Conservation (phyloP, 2,329 filamentous ascomycete species). For the Fusarium chlamydosporum region DNA sequence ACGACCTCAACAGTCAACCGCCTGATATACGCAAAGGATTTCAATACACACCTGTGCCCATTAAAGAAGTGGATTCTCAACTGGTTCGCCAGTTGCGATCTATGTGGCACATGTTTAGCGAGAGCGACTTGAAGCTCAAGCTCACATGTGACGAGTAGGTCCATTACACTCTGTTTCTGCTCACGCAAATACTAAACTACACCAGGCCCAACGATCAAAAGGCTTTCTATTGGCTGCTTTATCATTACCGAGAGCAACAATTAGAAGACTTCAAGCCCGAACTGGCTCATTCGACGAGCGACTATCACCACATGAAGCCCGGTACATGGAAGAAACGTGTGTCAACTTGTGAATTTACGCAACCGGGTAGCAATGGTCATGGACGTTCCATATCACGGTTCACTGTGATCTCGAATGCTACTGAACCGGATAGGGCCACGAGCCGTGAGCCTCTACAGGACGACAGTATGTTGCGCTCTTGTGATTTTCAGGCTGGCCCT, state of each 20-base stretch:
- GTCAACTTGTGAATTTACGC: conserved; percentile 72
- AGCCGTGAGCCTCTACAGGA: conserved; percentile 90
- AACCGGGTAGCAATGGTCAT: conserved; percentile 62
- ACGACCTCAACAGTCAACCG: conserved; percentile 67
- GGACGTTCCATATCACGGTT: conserved; percentile 71
- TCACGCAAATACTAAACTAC: conserved; percentile 43
- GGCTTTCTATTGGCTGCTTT: conserved; percentile 88
- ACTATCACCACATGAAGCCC: conserved; percentile 85
- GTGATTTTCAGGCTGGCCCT: conserved; percentile 67
- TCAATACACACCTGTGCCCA: conserved; percentile 69
- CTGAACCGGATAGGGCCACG: conserved; percentile 60
- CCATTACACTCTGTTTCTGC: neutral
- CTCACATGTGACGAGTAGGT: conserved; percentile 76
- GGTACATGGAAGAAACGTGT: conserved; percentile 70
- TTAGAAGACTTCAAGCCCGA: conserved; percentile 88
- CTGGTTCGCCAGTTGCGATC: conserved; percentile 88
- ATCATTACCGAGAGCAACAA: conserved; percentile 85
- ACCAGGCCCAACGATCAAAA: conserved; percentile 89
- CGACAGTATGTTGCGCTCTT: conserved; percentile 65
- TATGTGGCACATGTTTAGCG: conserved; percentile 88
- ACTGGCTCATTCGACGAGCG: conserved; percentile 87
- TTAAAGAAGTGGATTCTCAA: conserved; percentile 81
- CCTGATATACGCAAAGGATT: conserved; percentile 73
- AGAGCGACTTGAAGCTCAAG: conserved; percentile 77
- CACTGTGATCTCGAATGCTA: conserved; percentile 74